Base-by-base conservation (phyloP, 2,329 filamentous ascomycete species). In the Xenosphaeropsis pyriputrescens region DNA sequence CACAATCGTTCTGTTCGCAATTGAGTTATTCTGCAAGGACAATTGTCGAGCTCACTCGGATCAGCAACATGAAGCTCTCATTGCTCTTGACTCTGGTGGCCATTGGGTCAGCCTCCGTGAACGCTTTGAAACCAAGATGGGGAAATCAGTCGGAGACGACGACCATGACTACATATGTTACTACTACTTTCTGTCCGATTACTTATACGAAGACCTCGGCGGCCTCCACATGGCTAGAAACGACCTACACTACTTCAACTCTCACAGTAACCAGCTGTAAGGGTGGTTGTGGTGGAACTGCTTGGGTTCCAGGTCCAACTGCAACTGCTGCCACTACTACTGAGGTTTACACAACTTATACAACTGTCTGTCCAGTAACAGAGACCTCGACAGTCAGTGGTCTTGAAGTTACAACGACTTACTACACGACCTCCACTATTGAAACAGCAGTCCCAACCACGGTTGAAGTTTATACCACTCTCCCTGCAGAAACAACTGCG, bases 321-420 rank as follows among this genome's bases (percentile, higher is more conserved):
- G 41, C 29, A 5, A 30, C 33, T 12, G 41, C 26, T 2, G 35
- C 29, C 9, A 44, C 43, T 3, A 49, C 47, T 2, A 50, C 48
- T 9, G 41, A 43, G 26, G 43, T 45, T 32, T 17, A 34, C 11
- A 32, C 44, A 1, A 48, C 47, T 6, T 51, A 50, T 17, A 51
- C 49, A 0, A 49, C 49, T 2, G 32, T 45, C 7, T 56, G 54
- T 41, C 51, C 63, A 7, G 48, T 68, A 12, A 68, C 64, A 1
- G 55, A 62, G 46, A 62, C 61, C 34, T 60, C 58, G 50, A 64
- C 60, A 2, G 38, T 66, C 3, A 57, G 49, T 18, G 67, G 67
- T 18, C 48, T 54, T 30, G 59, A 58, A 3, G 51, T 62, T 1
- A 55, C 60, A 11, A 52, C 47, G 8, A 36, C 49, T 9, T 46